A percentile compares a stretch with the other conserved stretches of the same genome.
phyloP scores from a whole-genome alignment of 495 filamentous ascomycete species.

The Melanomma pulvis-pyrius region DNA sequence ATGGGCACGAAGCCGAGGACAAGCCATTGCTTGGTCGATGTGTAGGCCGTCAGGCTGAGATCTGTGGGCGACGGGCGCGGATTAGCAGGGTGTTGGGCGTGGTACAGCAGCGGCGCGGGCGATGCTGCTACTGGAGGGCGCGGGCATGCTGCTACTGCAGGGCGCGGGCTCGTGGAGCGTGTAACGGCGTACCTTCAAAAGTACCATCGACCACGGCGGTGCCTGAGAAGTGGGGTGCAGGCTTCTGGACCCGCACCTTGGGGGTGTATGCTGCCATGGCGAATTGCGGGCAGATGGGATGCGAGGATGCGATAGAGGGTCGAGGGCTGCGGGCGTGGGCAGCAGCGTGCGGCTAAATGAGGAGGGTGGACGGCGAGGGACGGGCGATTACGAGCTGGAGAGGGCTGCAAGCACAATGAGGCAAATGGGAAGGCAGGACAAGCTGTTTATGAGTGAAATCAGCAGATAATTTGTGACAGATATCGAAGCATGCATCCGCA shows the following conservation, averaged over 20 bases:
- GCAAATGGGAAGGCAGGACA: not conserved
- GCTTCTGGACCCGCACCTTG: constrained; percentile 55
- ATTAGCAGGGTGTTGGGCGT: constrained; percentile 9
- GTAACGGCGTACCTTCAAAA: constrained; percentile 38
- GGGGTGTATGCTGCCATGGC: constrained; percentile 36
- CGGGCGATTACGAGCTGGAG: not conserved
- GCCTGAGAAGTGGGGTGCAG: constrained; percentile 51
- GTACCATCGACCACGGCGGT: constrained; percentile 42
- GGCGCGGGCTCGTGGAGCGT: not conserved
- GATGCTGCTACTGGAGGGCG: not conserved
- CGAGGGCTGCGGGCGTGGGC: not conserved
- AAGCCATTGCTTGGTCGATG: constrained; percentile 52
- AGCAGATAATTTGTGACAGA: constrained; percentile 31
- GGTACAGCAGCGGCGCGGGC: not conserved
- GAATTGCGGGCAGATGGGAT: not conserved
- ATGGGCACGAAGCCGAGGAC: constrained; percentile 57
- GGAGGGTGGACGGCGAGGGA: not conserved
- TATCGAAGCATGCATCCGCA: constrained; percentile 15
- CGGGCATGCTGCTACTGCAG: not conserved
- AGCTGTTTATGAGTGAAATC: constrained; percentile 1
- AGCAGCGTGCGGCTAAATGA: not conserved
- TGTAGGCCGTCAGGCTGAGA: constrained; percentile 50
- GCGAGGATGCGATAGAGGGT: not conserved
- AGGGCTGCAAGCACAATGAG: constrained; percentile 6
- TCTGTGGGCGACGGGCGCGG: constrained; percentile 36